A percentile compares a stretch with the other conserved stretches of the same genome.
Evolutionary conservation across 2,329 filamentous ascomycete species (phyloP).

Genomic region (Arthroderma sp.): DNA sequence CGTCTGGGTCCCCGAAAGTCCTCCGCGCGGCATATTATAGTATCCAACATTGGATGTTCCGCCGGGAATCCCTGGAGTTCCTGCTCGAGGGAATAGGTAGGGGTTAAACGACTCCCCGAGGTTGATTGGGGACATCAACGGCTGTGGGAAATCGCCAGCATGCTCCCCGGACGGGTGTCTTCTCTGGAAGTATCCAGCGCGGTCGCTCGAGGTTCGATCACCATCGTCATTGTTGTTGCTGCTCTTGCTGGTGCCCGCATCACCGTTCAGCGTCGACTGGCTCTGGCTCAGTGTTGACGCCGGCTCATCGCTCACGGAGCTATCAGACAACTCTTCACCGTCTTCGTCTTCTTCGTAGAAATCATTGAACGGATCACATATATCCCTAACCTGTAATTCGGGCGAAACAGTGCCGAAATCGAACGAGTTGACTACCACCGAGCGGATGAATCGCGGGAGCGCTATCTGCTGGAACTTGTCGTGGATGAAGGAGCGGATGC

Average conservation of each 20-base stretch:
- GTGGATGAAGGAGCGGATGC: slow-evolving; percentile 86
- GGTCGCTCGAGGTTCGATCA: background rate
- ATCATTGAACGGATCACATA: slow-evolving; percentile 86
- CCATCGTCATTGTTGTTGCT: background rate
- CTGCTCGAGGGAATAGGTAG: slow-evolving; percentile 34
- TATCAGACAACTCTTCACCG: slow-evolving; percentile 36
- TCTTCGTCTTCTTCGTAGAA: slow-evolving; percentile 75
- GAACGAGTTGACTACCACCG: slow-evolving; percentile 87
- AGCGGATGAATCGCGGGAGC: slow-evolving; percentile 90
- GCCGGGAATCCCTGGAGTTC: slow-evolving; percentile 38
- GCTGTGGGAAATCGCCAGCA: slow-evolving; percentile 18
- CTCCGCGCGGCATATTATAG: slow-evolving; percentile 39
- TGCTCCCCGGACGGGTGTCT: slow-evolving; percentile 23
- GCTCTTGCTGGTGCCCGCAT: background rate
- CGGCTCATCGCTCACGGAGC: slow-evolving; percentile 21
- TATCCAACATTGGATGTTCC: slow-evolving; percentile 36
- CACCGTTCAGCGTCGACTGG: slow-evolving; percentile 1
- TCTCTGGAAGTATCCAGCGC: slow-evolving; percentile 17
- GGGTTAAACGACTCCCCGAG: slow-evolving; percentile 30
- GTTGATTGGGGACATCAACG: slow-evolving; percentile 27
- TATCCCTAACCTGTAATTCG: slow-evolving; percentile 84
- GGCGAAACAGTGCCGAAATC: slow-evolving; percentile 77
- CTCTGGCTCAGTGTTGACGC: background rate
- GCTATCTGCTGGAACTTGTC: slow-evolving; percentile 87
- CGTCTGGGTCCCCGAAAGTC: slow-evolving; percentile 38